Base-by-base conservation (phyloP, 2,329 filamentous ascomycete species). In the Xylariaceae sp. region DNA sequence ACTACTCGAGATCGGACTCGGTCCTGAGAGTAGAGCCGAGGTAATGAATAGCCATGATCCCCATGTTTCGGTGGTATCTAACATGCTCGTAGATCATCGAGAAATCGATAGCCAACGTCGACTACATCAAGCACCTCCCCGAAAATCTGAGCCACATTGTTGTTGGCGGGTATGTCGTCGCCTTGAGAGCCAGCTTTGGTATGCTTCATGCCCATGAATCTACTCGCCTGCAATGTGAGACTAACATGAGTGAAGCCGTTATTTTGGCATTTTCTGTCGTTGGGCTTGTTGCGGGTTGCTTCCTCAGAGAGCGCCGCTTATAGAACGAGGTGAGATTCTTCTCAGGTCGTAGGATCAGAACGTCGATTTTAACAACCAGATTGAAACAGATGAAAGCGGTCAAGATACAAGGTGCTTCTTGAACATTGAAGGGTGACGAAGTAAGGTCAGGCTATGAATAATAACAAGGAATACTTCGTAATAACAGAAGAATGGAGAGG, bases 31-130 rank as follows among this genome's bases (percentile, higher is more conserved):
- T 23, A 39, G 61, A 44, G 39, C 17, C 1, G 51, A 69, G 64
- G 68, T 70, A 64, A 64, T 17, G 2, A 45, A 11, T 13, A 11
- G 4, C 44, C 41, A 1, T 7, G 17, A 39, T 57, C 13, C 34
- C 35, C 9, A 8, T 4, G 50, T n/a, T 45, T 39, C 41, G 11
- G 15, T 50, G 18, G 37, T 10, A 17, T 51, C 55, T 61, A 30
- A 59, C 41, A 15, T 2, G 2, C 30, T 50, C 4, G 4, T 50
- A 63, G 74, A 73, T 79, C n/a, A 76, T 78, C 56, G 64, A 66
- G 51, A 71, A 72, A 15, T 74, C 75, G 1, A 70, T 74, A 34
- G 73, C 72, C 0, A 73, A 76, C 53, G 74, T 76, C 7, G 67
- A 70, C 1, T 79, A 76, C 58, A 73, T 78, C n/a, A 56, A 55